Conservation (phyloP, 2,329 filamentous ascomycete genomes). For the Botrytis cinerea region DNA sequence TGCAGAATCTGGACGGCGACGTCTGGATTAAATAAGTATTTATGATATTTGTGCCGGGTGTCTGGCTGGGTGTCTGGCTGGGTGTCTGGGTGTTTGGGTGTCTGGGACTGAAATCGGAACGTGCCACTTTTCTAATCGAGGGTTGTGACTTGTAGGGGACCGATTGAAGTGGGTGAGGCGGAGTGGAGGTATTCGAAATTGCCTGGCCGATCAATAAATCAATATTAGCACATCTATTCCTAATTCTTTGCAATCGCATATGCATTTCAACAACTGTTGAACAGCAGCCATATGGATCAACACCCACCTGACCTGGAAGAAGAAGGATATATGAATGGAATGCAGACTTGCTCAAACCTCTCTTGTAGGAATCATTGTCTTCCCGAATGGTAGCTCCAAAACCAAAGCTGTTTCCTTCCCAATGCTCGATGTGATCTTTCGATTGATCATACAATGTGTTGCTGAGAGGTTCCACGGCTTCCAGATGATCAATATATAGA, state of each 20-base stretch:
- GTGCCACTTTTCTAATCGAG: conserved; percentile 19
- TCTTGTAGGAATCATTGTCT: conserved; percentile 5
- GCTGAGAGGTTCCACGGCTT: background rate
- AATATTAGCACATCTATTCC: conserved; percentile 15
- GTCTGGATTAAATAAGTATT: background rate
- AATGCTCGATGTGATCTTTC: background rate
- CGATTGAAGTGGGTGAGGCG: background rate
- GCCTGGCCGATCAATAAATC: conserved; percentile 14
- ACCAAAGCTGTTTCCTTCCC: background rate
- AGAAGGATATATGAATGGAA: background rate
- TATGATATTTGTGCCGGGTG: conserved; percentile 2
- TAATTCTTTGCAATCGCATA: background rate
- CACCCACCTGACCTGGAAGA: background rate
- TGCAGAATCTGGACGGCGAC: conserved; percentile 1
- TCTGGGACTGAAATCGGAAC: background rate
- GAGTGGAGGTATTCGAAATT: conserved; percentile 14
- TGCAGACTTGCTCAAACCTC: conserved; percentile 19
- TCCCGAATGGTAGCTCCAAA: background rate
- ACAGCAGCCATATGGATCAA: background rate
- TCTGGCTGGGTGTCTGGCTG: background rate
- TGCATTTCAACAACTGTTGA: background rate
- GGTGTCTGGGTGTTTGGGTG: background rate
- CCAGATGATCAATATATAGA: background rate
- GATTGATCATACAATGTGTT: background rate
- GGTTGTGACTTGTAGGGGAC: conserved; percentile 4